phyloP scores from a whole-genome alignment of 2,329 filamentous ascomycete species.

The Phyllosticta ampelicida region DNA sequence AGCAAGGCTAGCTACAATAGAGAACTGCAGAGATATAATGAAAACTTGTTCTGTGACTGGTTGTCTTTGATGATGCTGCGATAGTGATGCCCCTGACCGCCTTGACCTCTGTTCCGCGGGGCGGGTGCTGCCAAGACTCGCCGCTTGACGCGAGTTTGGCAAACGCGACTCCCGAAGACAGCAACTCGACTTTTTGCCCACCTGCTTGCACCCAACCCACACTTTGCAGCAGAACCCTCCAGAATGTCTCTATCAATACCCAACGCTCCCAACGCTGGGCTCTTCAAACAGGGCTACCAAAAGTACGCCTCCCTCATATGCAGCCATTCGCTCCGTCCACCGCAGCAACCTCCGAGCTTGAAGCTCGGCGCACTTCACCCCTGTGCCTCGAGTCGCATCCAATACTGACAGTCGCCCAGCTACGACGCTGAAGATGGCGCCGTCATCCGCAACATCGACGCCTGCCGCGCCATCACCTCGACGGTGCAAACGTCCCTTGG shows the following conservation, averaged over 20 bases:
- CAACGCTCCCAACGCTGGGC: conserved; percentile 78
- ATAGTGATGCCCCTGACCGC: neutral
- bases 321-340: conserved; percentile 14
- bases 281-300: conserved; percentile 96
- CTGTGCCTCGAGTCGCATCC: neutral
- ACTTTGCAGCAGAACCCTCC: neutral
- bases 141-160: conserved; percentile 6
- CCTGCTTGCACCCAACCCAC: neutral
- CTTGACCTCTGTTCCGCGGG: neutral
- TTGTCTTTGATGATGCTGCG: neutral
- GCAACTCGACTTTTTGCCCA: conserved; percentile 7
- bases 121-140: neutral
- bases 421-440: conserved; percentile 99
- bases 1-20: neutral
- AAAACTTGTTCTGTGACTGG: neutral
- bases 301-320: conserved; percentile 50
- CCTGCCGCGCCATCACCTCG: conserved; percentile 87
- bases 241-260: conserved; percentile 94
- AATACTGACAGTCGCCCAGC: conserved; percentile 44
- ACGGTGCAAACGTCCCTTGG: conserved; percentile 96
- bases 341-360: conserved; percentile 10
- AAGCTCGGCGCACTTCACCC: neutral
- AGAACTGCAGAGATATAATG: neutral
- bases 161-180: conserved; percentile 6
- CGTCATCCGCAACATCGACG: conserved; percentile 96